A percentile compares a stretch with the other conserved stretches of the same genome.
phyloP scores from a whole-genome alignment of 2,329 filamentous ascomycete species.

The Emmonsiellopsis sp. region DNA sequence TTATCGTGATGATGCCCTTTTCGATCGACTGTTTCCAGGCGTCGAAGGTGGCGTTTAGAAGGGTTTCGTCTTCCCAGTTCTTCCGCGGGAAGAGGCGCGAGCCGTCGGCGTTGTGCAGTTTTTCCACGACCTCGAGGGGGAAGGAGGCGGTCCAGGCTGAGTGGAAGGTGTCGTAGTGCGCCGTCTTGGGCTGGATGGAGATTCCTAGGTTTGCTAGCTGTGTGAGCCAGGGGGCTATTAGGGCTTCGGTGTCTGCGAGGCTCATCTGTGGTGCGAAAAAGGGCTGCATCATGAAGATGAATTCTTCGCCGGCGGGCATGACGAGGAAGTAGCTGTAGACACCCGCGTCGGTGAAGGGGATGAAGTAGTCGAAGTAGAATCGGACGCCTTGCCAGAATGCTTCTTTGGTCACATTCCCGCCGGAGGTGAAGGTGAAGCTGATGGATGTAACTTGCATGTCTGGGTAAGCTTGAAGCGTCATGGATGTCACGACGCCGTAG shows the following conservation, averaged over 20 bases:
- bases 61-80: conserved; percentile 28
- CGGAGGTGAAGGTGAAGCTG: conserved; percentile 27
- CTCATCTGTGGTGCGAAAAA: conserved; percentile 30
- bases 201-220: conserved; percentile 29
- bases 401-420: conserved; percentile 15
- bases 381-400: conserved; percentile 22
- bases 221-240: conserved; percentile 21
- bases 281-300: conserved; percentile 22
- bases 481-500: conserved; percentile 48
- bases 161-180: conserved; percentile 29
- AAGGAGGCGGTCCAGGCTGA: conserved; percentile 34
- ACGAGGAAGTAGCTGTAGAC: conserved; percentile 27
- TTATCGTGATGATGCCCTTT: background rate
- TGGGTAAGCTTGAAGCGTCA: conserved; percentile 45
- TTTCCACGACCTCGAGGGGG: conserved; percentile 29
- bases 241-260: conserved; percentile 23
- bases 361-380: conserved; percentile 20
- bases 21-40: background rate
- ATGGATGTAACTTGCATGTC: conserved; percentile 30
- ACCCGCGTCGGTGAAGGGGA: conserved; percentile 19
- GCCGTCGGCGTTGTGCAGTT: conserved; percentile 28
- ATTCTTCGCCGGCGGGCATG: conserved; percentile 10
- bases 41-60: conserved; percentile 30
- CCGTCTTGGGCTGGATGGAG: conserved; percentile 30
- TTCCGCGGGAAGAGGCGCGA: conserved; percentile 39